phyloP scores from a whole-genome alignment of 495 filamentous ascomycete species.

The Pseudevernia furfuracea region DNA sequence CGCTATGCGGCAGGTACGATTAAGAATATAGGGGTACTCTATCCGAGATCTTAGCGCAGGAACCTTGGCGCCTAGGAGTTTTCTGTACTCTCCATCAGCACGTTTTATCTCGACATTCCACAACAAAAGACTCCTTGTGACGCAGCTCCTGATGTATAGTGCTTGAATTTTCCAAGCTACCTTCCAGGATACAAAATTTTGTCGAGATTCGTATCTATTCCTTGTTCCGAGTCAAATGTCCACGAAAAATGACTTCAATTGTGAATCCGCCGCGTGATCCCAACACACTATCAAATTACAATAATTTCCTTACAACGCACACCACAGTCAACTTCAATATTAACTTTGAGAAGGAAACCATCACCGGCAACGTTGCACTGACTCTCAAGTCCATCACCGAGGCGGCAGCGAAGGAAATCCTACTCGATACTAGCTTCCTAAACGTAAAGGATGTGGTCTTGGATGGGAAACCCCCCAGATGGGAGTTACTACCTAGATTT shows the following conservation, averaged over 20 bases:
- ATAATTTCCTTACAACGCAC: constrained; percentile 72
- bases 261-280: constrained; percentile 62
- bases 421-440: constrained; percentile 81
- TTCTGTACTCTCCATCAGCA: no score
- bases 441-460: constrained; percentile 60
- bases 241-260: constrained; percentile 33
- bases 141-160: no score
- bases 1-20: no score
- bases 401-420: constrained; percentile 59
- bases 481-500: constrained; percentile 57
- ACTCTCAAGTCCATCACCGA: constrained; percentile 65
- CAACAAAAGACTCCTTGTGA: no score
- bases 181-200: no score
- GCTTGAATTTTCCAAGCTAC: no score
- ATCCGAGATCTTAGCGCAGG: no score
- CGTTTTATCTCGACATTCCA: no score
- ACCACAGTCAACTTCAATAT: constrained; percentile 71
- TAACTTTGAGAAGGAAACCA: constrained; percentile 65
- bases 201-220: no score
- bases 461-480: constrained; percentile 51
- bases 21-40: no score
- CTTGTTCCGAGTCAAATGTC: background rate
- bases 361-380: constrained; percentile 68
- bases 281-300: constrained; percentile 87
- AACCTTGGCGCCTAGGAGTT: no score